phyloP scores from a whole-genome alignment of 805 yeast genomes.

The Yarrowia sp. region DNA sequence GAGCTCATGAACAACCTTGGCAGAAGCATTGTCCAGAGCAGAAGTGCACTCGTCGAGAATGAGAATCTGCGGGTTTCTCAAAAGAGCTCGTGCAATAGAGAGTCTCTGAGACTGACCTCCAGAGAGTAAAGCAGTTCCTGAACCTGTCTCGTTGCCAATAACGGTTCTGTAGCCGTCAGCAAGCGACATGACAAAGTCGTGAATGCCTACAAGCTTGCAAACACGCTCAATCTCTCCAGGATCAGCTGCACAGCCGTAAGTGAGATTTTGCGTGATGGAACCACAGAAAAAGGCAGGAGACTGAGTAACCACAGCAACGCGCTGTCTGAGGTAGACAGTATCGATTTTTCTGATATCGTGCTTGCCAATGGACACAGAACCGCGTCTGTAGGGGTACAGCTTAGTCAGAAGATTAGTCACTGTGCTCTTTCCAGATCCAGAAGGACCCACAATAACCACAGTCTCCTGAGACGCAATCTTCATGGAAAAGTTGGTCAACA shows the following conservation, averaged over 20 bases:
- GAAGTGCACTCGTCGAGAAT: conserved; percentile 88
- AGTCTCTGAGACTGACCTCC: conserved; percentile 91
- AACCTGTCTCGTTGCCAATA: conserved; percentile 49
- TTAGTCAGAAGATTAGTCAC: conserved; percentile 55
- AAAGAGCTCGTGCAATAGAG: conserved; percentile 76
- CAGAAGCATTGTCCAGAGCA: conserved; percentile 69
- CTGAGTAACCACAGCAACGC: conserved; percentile 73
- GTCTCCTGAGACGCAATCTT: conserved; percentile 48
- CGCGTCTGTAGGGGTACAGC: conserved; percentile 46
- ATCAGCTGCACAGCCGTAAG: conserved; percentile 49
- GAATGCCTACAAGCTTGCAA: conserved; percentile 45
- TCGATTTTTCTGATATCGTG: conserved; percentile 49
- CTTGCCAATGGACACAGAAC: conserved; percentile 48
- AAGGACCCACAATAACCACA: conserved; percentile 73
- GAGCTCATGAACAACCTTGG: conserved; percentile 50
- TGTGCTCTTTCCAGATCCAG: conserved; percentile 94
- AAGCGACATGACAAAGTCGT: conserved; percentile 53
- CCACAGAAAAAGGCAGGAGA: conserved; percentile 70
- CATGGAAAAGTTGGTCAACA: conserved; percentile 48
- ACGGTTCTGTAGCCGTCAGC: conserved; percentile 60
- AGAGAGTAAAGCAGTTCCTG: conserved; percentile 50
- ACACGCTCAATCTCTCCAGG: not conserved
- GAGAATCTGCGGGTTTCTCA: conserved; percentile 62
- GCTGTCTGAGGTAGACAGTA: conserved; percentile 48
- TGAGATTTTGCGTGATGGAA: conserved; percentile 64